Evolutionary conservation across 805 yeast genomes (phyloP).

Genomic region (Saturnispora zaruensis): DNA sequence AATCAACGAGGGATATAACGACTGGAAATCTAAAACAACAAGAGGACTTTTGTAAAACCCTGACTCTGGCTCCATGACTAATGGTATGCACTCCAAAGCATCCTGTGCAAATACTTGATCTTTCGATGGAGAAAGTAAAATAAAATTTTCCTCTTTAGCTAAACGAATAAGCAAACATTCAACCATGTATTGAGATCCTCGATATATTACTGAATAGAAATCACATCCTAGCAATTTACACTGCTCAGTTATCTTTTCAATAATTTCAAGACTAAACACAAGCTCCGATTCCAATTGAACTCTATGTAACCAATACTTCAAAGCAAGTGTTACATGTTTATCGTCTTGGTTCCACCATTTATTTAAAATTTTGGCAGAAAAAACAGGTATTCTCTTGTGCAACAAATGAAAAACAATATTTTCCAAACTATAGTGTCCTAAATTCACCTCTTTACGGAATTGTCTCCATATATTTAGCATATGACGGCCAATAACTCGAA

Average conservation of each 20-base stretch:
- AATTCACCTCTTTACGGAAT: constrained; percentile 50
- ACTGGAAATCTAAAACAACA: constrained; percentile 86
- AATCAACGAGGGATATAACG: constrained; percentile 85
- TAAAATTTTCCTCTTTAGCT: constrained; percentile 64
- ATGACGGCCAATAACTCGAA: constrained; percentile 72
- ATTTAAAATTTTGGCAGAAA: constrained; percentile 40
- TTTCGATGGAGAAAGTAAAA: constrained; percentile 72
- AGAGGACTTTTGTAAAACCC: constrained; percentile 82
- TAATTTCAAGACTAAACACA: constrained; percentile 52
- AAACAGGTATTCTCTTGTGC: constrained; percentile 62
- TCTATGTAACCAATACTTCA: constrained; percentile 40
- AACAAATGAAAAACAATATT: constrained; percentile 61
- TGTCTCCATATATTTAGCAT: constrained; percentile 79
- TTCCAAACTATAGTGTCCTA: constrained; percentile 68
- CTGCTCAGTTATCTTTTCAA: constrained; percentile 69
- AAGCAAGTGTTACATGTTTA: constrained; percentile 28
- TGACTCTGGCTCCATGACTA: constrained; percentile 88
- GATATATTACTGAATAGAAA: constrained; percentile 72
- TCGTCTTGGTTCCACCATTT: constrained; percentile 31
- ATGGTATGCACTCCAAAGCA: constrained; percentile 79
- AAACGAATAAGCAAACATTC: constrained; percentile 75
- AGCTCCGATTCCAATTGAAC: constrained; percentile 38
- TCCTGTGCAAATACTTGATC: constrained; percentile 75
- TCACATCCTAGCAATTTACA: constrained; percentile 85
- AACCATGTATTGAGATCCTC: constrained; percentile 93